A percentile compares a stretch with the other conserved stretches of the same genome.
Conservation (phyloP, 163 green algal genomes). For the Chloromonas sp. region DNA sequence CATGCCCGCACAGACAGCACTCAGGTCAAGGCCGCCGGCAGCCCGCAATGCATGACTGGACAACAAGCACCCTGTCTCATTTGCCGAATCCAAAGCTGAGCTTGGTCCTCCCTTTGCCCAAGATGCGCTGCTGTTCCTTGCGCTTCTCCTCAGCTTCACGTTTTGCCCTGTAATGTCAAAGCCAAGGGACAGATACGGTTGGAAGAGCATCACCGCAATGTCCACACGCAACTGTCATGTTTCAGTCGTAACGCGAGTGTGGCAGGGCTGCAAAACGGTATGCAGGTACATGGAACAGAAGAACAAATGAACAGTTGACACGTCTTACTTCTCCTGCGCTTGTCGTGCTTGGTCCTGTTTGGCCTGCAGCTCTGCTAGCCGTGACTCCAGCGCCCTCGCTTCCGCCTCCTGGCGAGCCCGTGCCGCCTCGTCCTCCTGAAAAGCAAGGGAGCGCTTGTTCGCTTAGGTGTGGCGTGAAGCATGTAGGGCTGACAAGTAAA, state of each 20-base stretch:
- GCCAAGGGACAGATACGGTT: background rate
- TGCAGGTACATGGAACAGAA: background rate
- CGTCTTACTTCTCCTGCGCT: slow-evolving; percentile 23
- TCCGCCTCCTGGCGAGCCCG: slow-evolving; percentile 21
- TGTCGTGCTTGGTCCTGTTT: slow-evolving; percentile 18
- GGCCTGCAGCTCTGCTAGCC: slow-evolving; percentile 28
- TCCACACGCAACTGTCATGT: background rate
- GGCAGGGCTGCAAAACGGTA: background rate
- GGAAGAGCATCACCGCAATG: background rate
- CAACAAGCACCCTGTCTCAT: background rate
- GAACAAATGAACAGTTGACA: background rate
- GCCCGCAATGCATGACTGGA: background rate
- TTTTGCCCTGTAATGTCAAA: slow-evolving; percentile 18
- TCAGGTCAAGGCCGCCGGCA: background rate
- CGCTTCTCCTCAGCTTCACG: slow-evolving; percentile 18
- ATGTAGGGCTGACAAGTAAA: background rate
- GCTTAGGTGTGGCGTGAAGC: background rate
- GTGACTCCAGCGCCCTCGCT: slow-evolving; percentile 18
- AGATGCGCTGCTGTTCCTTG: slow-evolving; percentile 30
- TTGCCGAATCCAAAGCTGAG: slow-evolving; percentile 29
- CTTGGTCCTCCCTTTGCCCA: slow-evolving; percentile 35
- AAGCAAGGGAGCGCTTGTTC: background rate
- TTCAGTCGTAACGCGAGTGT: background rate
- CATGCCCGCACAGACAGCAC: background rate
- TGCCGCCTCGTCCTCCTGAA: slow-evolving; percentile 23